phyloP scores from a whole-genome alignment of 225 moss, liverwort and hornwort genomes.

The Straminergon stramineum region DNA sequence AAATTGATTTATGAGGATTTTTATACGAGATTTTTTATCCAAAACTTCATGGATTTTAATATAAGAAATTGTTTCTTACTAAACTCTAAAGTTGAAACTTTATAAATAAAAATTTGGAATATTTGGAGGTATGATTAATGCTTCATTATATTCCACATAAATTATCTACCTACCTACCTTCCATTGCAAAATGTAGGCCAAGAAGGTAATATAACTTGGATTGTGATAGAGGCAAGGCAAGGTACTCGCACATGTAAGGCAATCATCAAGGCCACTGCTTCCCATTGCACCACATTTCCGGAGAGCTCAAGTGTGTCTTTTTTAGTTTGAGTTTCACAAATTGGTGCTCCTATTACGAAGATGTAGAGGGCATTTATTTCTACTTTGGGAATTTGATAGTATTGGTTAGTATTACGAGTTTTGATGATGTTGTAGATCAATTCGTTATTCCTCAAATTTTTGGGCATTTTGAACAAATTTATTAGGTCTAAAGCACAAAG shows the following conservation, averaged over 20 bases:
- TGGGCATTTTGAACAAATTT: rapidly evolving
- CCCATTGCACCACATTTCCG: rapidly evolving
- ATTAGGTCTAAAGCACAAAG: rapidly evolving
- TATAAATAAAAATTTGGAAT: not conserved
- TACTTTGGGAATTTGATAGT: rapidly evolving
- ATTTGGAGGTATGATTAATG: too few relatives aligned
- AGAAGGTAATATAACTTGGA: rapidly evolving
- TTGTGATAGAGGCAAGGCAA: rapidly evolving
- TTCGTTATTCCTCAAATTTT: rapidly evolving
- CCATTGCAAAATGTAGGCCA: rapidly evolving
- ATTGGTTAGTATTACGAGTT: not conserved
- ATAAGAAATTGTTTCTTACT: rapidly evolving
- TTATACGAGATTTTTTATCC: too few relatives aligned
- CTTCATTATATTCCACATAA: not conserved
- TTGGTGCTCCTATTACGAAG: rapidly evolving
- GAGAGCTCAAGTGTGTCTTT: rapidly evolving
- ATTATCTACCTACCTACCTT: not conserved
- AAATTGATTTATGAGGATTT: not conserved
- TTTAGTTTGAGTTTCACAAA: rapidly evolving
- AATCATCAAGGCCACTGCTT: not conserved
- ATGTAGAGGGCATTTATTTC: rapidly evolving
- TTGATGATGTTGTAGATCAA: rapidly evolving
- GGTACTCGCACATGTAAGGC: rapidly evolving
- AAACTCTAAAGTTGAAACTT: rapidly evolving
- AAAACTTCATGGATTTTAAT: rapidly evolving